These are phyloP conservation scores for Diatrype stigma DNA, from an alignment of 2,329 filamentous ascomycete genomes.

Conservation along the genomic window DNA sequence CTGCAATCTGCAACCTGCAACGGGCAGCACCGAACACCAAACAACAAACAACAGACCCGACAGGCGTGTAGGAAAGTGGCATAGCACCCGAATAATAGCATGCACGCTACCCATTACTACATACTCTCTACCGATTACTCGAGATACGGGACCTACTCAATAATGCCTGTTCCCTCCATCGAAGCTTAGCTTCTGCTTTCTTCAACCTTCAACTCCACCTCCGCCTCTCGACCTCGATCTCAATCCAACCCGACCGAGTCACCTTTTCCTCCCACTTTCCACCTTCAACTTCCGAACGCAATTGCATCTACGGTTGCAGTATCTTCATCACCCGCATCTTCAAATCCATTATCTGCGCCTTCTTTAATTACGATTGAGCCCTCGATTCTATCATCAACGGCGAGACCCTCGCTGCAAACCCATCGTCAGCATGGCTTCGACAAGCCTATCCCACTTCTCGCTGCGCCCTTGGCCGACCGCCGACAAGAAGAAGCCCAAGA, in stretches of 20 bases:
- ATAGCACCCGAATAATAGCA: no score
- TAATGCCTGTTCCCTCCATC: not conserved
- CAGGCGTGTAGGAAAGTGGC: no score
- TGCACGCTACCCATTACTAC: not conserved
- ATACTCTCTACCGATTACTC: not conserved
- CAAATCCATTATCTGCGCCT: not conserved
- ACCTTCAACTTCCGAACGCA: not conserved
- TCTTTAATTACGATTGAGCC: not conserved
- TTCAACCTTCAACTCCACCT: not conserved
- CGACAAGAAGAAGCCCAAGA: slow-evolving; percentile 53
- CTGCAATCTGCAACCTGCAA: no score
- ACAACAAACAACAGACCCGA: no score
- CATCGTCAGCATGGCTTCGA: slow-evolving; percentile 16
- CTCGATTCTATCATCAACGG: not conserved
- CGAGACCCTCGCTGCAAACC: not conserved
- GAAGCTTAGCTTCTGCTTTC: not conserved
- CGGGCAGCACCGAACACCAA: no score
- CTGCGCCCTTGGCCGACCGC: slow-evolving; percentile 60
- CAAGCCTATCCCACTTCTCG: slow-evolving; percentile 41
- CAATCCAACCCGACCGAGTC: not conserved
- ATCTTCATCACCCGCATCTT: not conserved
- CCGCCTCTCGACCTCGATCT: not conserved
- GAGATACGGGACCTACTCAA: not conserved
- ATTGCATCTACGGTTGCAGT: not conserved
- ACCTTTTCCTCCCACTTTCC: not conserved